Evolutionary conservation across 345 rosid species (phyloP), one percentile per base, ranked within the genome.

Genomic region (Eucalyptus cloeziana): DNA sequence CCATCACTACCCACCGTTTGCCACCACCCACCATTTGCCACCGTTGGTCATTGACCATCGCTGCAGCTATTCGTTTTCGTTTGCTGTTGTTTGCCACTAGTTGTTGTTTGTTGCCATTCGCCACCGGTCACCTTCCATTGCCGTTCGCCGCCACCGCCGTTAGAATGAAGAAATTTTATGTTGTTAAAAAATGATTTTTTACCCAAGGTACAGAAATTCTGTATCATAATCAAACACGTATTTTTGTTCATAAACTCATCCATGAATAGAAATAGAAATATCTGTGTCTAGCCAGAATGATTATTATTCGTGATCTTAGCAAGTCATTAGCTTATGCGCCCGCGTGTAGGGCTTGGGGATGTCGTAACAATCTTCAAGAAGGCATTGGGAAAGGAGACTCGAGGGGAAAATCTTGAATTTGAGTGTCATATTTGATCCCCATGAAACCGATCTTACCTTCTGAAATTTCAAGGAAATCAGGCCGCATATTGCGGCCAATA

Each of bases 91-190:
- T 49, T 49, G 5, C 49, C 5, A 49, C n/a, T n/a, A n/a, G n/a
- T n/a, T n/a, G n/a, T n/a, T n/a, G n/a, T n/a, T n/a, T n/a, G n/a
- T n/a, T n/a, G n/a, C n/a, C n/a, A n/a, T n/a, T n/a, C n/a, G 5
- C 49, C 5, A 49, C 13, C 0, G 1, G 49, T 47, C 49, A 0
- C 10, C 47, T 2, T 44, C 8, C 47, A 44, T 44, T 44, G 47
- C 0, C 1, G 47, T 44, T 44, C 10, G 10, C 47, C 50, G 1
- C 15, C 5, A 4, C 15, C 0, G 1, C 13, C 4, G n/a, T n/a
- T n/a, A 0, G 50, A 13, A 49, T 2, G 51, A 49, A 13, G 51
- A 13, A 49, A 49, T 49, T 49, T 49, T 49, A 49, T 49, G 50
- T 5, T 16, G 1, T 1, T 13, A 49, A 49, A 49, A 49, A 49